These are phyloP conservation scores for Skeletonema grethae DNA, from an alignment of 108 stramenopile species.

Conservation along the genomic window DNA sequence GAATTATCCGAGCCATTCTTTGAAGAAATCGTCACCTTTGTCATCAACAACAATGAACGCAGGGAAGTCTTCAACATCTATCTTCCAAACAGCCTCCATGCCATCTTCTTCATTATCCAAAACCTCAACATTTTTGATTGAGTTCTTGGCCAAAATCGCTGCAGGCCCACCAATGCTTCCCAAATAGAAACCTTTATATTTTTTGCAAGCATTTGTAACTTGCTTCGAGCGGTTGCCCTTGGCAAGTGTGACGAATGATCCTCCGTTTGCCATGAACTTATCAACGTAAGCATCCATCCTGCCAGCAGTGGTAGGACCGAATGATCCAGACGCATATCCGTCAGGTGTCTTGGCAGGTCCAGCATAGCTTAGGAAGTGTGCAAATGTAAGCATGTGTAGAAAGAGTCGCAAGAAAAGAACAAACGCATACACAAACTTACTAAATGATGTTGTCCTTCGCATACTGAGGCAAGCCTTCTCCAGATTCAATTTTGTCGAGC, in stretches of 20 bases:
- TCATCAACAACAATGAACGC: conserved; percentile 98
- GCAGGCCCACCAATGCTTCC: conserved; percentile 97
- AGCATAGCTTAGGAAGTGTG: too few species aligned
- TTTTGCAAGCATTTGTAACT: conserved; percentile 95
- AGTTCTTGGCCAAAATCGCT: conserved; percentile 95
- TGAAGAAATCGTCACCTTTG: conserved; percentile 96
- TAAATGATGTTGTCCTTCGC: conserved; percentile 95
- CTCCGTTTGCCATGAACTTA: conserved; percentile 92
- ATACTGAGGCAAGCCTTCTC: conserved; percentile 94
- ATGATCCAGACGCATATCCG: conserved; percentile 93
- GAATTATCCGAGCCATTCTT: conserved; percentile 88
- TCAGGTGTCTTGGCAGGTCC: conserved; percentile 97
- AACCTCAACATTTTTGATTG: conserved; percentile 94
- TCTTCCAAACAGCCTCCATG: conserved; percentile 99
- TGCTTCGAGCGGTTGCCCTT: conserved; percentile 93
- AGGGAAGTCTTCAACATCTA: conserved; percentile 95
- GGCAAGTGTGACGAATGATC: conserved; percentile 91
- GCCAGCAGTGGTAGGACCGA: conserved; percentile 98
- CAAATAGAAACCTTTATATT: conserved; percentile 95
- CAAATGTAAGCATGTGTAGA: too few species aligned
- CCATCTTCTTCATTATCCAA: conserved; percentile 97
- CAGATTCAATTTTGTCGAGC: conserved; percentile 86
- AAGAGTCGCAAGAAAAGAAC: too few species aligned
- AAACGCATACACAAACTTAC: too few species aligned
- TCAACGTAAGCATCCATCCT: conserved; percentile 97